phyloP scores from a whole-genome alignment of 2,329 filamentous ascomycete species.

The Geosmithia putterillii region DNA sequence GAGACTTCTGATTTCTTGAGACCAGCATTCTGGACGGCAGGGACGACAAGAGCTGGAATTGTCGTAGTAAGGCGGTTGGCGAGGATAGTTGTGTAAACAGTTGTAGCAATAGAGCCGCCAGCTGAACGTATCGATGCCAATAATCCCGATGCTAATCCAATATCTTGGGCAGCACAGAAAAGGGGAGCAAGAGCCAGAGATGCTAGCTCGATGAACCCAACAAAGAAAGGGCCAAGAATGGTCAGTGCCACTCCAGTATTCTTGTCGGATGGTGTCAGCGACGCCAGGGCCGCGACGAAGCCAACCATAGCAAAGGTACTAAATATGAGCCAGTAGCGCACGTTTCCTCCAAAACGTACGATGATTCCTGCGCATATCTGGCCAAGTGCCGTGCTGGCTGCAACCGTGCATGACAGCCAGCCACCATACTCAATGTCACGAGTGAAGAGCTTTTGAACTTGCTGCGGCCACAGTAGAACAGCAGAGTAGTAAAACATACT shows the following conservation, averaged over 20 bases:
- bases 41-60: constrained; percentile 19
- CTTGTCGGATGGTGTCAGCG: constrained; percentile 17
- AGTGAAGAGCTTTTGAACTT: constrained; percentile 20
- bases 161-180: constrained; percentile 23
- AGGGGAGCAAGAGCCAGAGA: constrained; percentile 20
- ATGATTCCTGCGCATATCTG: constrained; percentile 18
- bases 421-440: constrained; percentile 19
- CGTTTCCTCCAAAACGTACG: constrained; percentile 19
- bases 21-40: constrained; percentile 21
- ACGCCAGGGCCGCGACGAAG: constrained; percentile 18
- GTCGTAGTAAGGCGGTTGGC: constrained; percentile 21
- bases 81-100: constrained; percentile 26
- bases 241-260: constrained; percentile 19
- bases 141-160: constrained; percentile 25
- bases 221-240: constrained; percentile 22
- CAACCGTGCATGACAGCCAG: constrained; percentile 23
- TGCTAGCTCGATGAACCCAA: constrained; percentile 21
- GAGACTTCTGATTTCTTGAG: constrained; percentile 17
- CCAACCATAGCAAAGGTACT: constrained; percentile 22
- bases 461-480: constrained; percentile 21
- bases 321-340: constrained; percentile 22
- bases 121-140: constrained; percentile 25
- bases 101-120: constrained; percentile 21
- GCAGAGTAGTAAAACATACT: constrained; percentile 12
- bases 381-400: constrained; percentile 18